Evolutionary conservation across 1,284 basidiomycete genomes (phyloP).

Genomic region (Sporisorium iseilematis-ciliati): DNA sequence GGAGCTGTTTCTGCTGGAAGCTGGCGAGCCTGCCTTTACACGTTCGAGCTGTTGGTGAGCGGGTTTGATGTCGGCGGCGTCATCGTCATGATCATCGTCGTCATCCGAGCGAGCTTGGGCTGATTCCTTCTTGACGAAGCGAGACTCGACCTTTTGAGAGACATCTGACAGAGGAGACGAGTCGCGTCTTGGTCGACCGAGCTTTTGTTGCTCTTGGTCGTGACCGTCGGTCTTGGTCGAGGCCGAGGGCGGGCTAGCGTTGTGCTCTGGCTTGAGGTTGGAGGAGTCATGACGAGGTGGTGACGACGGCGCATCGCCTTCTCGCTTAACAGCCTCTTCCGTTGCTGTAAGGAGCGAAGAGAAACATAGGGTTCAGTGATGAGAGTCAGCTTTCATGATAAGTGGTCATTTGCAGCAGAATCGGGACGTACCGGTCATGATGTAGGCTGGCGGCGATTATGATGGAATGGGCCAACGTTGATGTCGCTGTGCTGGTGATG

Average conservation of each 20-base stretch:
- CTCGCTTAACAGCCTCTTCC: conserved; percentile 24
- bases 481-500: neutral
- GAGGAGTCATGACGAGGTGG: conserved; percentile 9
- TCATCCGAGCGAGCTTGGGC: neutral
- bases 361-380: neutral
- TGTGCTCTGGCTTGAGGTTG: conserved; percentile 13
- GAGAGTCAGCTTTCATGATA: conserved; percentile 2
- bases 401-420: neutral
- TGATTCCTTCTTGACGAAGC: conserved; percentile 9
- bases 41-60: conserved; percentile 43
- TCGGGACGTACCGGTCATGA: conserved; percentile 39
- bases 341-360: conserved; percentile 5
- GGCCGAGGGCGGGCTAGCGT: conserved; percentile 4
- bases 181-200: conserved; percentile 33
- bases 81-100: conserved; percentile 14
- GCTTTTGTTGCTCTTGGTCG: conserved; percentile 22
- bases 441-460: neutral
- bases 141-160: conserved; percentile 21
- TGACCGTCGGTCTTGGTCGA: conserved; percentile 16
- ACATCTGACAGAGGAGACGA: conserved; percentile 46
- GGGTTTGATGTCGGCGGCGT: conserved; percentile 26
- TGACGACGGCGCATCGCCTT: conserved; percentile 14
- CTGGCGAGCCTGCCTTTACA: conserved; percentile 24
- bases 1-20: conserved; percentile 40
- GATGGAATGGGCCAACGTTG: neutral